Percentiles rank a stretch among this genome's conserved stretches.
phyloP scores from a whole-genome alignment of 176 grass and related monocot species.

The Puya raimondii region DNA sequence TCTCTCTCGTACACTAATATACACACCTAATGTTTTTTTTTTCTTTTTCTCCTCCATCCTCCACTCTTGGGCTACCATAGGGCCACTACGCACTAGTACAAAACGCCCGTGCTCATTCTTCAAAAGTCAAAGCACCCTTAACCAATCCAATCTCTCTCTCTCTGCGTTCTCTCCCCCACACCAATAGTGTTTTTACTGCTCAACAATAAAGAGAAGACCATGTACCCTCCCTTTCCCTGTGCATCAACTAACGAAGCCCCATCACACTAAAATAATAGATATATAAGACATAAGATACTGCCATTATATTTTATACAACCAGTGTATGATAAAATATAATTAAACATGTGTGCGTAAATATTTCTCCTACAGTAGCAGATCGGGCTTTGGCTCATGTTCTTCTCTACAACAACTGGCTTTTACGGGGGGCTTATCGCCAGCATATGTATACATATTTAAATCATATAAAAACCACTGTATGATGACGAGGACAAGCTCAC shows the following conservation, averaged over 20 bases:
- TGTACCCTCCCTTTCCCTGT: background rate
- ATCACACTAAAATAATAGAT: background rate
- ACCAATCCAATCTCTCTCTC: background rate
- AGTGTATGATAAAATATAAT: background rate
- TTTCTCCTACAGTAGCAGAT: background rate
- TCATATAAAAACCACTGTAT: background rate
- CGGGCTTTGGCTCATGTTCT: background rate
- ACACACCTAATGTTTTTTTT: no score
- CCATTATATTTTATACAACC: background rate
- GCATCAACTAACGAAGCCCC: background rate
- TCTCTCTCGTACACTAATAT: no score
- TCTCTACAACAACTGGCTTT: background rate
- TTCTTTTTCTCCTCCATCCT: background rate
- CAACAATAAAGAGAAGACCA: background rate
- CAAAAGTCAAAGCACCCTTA: constrained; percentile 2
- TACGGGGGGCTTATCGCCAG: background rate
- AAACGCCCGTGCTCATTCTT: background rate
- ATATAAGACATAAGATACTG: background rate
- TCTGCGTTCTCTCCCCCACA: background rate
- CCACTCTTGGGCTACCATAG: background rate
- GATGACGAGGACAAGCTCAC: constrained; percentile 23
- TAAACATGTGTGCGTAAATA: background rate
- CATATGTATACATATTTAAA: background rate
- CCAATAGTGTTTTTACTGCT: background rate
- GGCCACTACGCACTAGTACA: background rate